Evolutionary conservation across 2,329 filamentous ascomycete genomes (phyloP), one percentile per base, ranked within the genome.

Genomic region (Thelonectria olida): DNA sequence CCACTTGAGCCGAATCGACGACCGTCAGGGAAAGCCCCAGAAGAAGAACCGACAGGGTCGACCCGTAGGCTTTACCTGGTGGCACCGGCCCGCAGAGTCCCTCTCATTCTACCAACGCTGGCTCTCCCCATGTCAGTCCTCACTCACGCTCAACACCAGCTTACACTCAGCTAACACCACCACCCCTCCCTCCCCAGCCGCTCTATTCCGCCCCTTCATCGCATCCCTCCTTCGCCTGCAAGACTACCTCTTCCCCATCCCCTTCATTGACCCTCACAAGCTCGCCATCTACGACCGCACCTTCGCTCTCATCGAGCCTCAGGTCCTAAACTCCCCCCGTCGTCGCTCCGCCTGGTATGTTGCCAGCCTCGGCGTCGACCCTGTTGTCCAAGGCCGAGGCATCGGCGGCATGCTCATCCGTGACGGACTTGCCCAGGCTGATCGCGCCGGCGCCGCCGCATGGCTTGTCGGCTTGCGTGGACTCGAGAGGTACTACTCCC

Each of bases 261-360:
- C 63, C 7, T 61, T 45, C 17, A 28, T 72, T 31, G 69, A 74
- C 61, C 7, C 56, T 20, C 47, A 64, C 39, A 54, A 66, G 15
- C 42, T 67, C 20, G 54, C 54, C 56, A 59, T 66, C 51, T 76
- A 75, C 48, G 61, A 65, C 50, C 72, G 69, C 58, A 66, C 67
- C 53, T 70, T 75, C 53, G 55, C 62, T 28, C 51, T 58, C 31
- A 49, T 74, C 38, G 70, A 74, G 51, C 69, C 70, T 6, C 23
- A 62, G 9, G 53, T 73, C 45, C 66, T 77, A 19, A 67, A 63
- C 47, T 68, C 73, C 22, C 68, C 70, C 25, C 68, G 69, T 25
- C 74, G 74, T 25, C 68, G 63, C 25, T 59, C 67, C 7, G 75
- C 75, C 13, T 77, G 73, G 74, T 79, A 79, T 59, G 70, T 79